Conservation (phyloP, 495 filamentous ascomycete genomes). For the Penicillium waksmanii region DNA sequence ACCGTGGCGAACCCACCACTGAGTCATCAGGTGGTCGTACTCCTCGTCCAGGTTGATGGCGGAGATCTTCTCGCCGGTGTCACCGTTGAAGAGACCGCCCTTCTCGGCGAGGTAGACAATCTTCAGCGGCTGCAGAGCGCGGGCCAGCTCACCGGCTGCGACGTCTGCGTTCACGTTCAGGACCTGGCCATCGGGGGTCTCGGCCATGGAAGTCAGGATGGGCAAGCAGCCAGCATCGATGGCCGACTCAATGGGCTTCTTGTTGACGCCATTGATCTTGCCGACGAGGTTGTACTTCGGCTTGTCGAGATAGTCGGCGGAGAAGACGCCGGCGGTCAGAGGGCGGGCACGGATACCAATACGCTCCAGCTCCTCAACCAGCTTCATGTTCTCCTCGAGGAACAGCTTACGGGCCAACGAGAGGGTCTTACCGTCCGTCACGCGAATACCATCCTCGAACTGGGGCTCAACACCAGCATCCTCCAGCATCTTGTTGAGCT, state of each 20-base stretch:
- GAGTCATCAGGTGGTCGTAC: constrained; percentile 90
- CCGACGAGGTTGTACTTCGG: constrained; percentile 94
- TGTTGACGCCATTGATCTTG: constrained; percentile 93
- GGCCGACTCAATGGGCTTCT: constrained; percentile 85
- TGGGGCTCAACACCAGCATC: constrained; percentile 92
- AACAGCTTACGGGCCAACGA: constrained; percentile 89
- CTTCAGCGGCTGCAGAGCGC: constrained; percentile 90
- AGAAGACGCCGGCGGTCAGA: constrained; percentile 91
- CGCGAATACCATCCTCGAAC: constrained; percentile 94
- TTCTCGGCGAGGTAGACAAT: constrained; percentile 98
- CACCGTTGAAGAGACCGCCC: constrained; percentile 92
- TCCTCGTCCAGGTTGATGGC: constrained; percentile 98
- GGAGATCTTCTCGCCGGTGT: constrained; percentile 93
- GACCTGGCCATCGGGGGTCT: constrained; percentile 90
- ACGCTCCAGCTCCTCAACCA: constrained; percentile 88
- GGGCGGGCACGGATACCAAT: constrained; percentile 91
- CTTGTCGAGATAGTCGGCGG: constrained; percentile 92
- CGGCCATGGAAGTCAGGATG: constrained; percentile 96
- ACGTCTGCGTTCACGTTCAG: constrained; percentile 98
- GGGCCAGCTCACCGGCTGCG: constrained; percentile 89
- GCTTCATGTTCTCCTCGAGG: constrained; percentile 92
- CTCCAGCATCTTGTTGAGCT: constrained; percentile 92
- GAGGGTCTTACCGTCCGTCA: constrained; percentile 95
- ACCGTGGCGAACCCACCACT: constrained; percentile 95
- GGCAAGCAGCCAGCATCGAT: constrained; percentile 92